These are phyloP conservation scores for Noccaea bulbosa DNA, from an alignment of 345 rosid species.

Conservation along the genomic window DNA sequence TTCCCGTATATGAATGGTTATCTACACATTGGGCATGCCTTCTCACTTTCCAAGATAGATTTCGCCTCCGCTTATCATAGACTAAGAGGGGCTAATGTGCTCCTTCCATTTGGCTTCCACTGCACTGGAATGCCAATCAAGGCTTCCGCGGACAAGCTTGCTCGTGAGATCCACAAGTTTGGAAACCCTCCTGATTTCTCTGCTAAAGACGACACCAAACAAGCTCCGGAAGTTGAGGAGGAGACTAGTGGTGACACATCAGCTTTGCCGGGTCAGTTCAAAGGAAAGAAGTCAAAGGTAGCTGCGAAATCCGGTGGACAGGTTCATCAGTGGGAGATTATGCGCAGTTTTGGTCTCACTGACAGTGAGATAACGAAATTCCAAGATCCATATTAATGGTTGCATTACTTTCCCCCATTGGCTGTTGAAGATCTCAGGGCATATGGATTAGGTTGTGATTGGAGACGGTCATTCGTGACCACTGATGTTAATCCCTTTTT, in stretches of 20 bases:
- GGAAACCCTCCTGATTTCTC: conserved; percentile 79
- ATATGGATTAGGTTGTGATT: conserved; percentile 42
- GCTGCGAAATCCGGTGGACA: conserved; percentile 82
- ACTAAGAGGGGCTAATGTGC: conserved; percentile 82
- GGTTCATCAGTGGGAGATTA: conserved; percentile 89
- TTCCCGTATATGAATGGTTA: conserved; percentile 87
- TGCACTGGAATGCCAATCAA: conserved; percentile 98
- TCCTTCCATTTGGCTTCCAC: conserved; percentile 87
- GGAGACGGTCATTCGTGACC: too few species aligned
- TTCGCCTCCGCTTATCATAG: conserved; percentile 93
- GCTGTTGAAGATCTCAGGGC: conserved; percentile 78
- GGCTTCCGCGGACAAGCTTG: conserved; percentile 94
- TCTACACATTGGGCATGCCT: conserved; percentile 82
- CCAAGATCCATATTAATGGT: conserved; percentile 80
- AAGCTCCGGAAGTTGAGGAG: conserved; percentile 45
- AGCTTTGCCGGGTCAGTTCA: conserved; percentile 59
- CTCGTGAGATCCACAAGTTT: conserved; percentile 66
- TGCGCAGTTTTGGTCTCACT: conserved; percentile 84
- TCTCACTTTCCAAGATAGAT: conserved; percentile 79
- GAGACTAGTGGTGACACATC: conserved; percentile 42
- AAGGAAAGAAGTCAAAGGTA: conserved; percentile 86
- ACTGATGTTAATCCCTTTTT: too few species aligned
- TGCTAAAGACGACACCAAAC: conserved; percentile 36
- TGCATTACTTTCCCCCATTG: conserved; percentile 74
- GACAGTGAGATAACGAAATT: conserved; percentile 71